Base-by-base conservation (phyloP, 148 eudicot genomes). In the Tetragonia tetragonoides region DNA sequence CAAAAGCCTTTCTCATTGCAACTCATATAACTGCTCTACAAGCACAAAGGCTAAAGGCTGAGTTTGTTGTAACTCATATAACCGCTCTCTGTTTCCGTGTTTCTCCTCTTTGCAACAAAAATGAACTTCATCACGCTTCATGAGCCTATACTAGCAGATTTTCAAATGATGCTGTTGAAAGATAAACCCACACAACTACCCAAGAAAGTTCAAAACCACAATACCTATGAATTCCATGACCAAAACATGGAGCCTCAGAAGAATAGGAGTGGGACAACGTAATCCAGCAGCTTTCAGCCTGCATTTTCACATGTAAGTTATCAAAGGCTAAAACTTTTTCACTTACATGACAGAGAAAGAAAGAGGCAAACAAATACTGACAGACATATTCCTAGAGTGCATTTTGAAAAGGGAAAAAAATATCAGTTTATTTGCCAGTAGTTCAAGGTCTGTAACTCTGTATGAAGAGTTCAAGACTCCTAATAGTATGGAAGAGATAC, bases 181-280 rank as follows among this genome's bases (percentile, higher is more conserved):
- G 10, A 56, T 3, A 59, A 17, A 11, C 5, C 72, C 10, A 21
- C 56, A 71, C 57, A 56, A 7, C 59, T 34, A 66, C 3, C 57
- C 17, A 17, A n/a, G 62, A n/a, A 63, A 64, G 20, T 39, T 61
- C 21, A 18, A 51, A 41, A 21, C 41, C 20, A 73, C 16, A 72
- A 20, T 89, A 95, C 97, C 99, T 84, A 95, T 95, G 73, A 95
- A 95, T 78, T 95, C 97, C 99, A 95, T 95, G 78, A 91, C 99
- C 81, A 95, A 83, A 81, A 95, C 97, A 90, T 95, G 99, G 73
- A 88, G 99, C 78, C 90, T 90, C 89, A 95, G 80, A 68, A 88
- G 86, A 81, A 89, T 37, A 68, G 97, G 89, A 69, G 83, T 69
- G 5, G 99, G 99, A 70, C 97, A 95, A 81, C 96, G 88, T 37